Conservation (phyloP, 352 stramenopile genomes). For the Aphanomyces invadans region DNA sequence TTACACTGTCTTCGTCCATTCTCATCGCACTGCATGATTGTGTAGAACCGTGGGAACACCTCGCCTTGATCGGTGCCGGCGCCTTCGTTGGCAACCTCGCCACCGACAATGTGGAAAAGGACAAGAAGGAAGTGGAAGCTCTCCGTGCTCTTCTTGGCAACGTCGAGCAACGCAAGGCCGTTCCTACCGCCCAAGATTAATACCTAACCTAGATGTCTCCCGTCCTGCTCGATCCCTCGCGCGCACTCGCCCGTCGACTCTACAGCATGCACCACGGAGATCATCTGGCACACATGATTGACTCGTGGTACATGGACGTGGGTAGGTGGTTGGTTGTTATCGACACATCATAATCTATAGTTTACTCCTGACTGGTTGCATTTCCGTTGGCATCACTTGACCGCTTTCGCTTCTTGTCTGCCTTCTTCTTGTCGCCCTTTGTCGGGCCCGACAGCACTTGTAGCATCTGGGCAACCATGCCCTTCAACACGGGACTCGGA, state of each 20-base stretch:
- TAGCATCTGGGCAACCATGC: conserved; percentile 58
- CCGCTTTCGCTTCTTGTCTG: conserved; percentile 58
- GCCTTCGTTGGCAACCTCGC: conserved; percentile 42
- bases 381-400: conserved; percentile 9
- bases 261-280: background rate
- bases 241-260: background rate
- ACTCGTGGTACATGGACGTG: background rate
- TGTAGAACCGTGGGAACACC: conserved; percentile 72
- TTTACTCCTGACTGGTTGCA: conserved; percentile 7
- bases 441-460: conserved; percentile 10
- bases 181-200: background rate
- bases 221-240: too few relatives aligned
- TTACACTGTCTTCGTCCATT: background rate
- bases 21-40: background rate
- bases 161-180: conserved; percentile 1
- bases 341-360: conserved; percentile 16
- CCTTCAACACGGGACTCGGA: conserved; percentile 59
- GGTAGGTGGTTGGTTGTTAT: background rate
- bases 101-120: conserved; percentile 14
- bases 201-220: conserved; percentile 1
- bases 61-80: conserved; percentile 60
- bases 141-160: conserved; percentile 16
- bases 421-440: conserved; percentile 9
- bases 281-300: background rate
- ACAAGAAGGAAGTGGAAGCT: conserved; percentile 15